phyloP scores from a whole-genome alignment of 2,329 filamentous ascomycete species.

The Xylaria sp. region DNA sequence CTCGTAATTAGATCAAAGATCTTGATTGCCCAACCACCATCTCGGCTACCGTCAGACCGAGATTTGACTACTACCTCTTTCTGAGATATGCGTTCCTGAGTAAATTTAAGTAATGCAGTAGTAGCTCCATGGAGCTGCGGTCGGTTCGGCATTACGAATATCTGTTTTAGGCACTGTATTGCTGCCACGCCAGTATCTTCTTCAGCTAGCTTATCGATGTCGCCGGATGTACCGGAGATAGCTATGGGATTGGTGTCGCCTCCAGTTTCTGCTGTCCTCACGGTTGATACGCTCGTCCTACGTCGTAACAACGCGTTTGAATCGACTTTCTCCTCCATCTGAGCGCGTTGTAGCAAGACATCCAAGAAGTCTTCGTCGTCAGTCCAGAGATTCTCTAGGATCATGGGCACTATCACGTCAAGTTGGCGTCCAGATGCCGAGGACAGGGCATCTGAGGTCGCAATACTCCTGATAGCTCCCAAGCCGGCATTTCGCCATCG shows the following conservation, averaged over 20 bases:
- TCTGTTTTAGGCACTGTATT: constrained; percentile 84
- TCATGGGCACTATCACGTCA: constrained; percentile 81
- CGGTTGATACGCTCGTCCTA: constrained; percentile 82
- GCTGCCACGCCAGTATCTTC: constrained; percentile 88
- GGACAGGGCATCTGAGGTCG: constrained; percentile 81
- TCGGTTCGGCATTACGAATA: constrained; percentile 85
- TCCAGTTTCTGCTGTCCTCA: constrained; percentile 74
- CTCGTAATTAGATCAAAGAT: constrained; percentile 82
- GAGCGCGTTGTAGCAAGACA: constrained; percentile 73
- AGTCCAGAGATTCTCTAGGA: constrained; percentile 87
- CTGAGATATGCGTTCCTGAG: constrained; percentile 68
- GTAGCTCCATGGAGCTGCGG: constrained; percentile 85
- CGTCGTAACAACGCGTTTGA: constrained; percentile 71
- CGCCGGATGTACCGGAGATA: constrained; percentile 82
- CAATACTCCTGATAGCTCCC: constrained; percentile 82
- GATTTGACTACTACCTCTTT: constrained; percentile 65
- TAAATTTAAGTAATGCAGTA: constrained; percentile 77
- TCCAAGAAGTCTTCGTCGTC: constrained; percentile 77
- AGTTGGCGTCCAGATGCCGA: constrained; percentile 81
- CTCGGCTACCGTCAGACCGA: constrained; percentile 56
- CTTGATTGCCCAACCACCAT: constrained; percentile 81
- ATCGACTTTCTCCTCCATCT: constrained; percentile 75
- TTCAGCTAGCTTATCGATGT: constrained; percentile 90
- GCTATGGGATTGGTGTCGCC: constrained; percentile 75
- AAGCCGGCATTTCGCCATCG: constrained; percentile 81